phyloP scores from a whole-genome alignment of 2,329 filamentous ascomycete species.

The Trichoderma sp. region DNA sequence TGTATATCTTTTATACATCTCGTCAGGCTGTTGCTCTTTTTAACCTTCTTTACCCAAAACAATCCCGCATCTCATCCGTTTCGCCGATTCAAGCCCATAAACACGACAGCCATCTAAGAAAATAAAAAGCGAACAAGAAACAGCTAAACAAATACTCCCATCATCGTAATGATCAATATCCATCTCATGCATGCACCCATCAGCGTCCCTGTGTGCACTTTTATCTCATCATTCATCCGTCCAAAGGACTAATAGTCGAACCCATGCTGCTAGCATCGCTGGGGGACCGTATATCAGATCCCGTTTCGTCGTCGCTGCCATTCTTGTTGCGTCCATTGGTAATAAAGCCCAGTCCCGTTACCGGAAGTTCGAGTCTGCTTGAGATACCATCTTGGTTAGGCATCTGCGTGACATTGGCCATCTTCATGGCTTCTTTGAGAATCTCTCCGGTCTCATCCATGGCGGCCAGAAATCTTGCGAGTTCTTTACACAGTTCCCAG shows the following conservation, averaged over 20 bases:
- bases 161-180: not conserved
- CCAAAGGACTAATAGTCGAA: conserved; percentile 35
- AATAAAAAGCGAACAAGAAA: not conserved
- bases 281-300: conserved; percentile 40
- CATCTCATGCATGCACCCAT: not conserved
- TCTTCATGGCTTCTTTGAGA: conserved; percentile 69
- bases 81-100: conserved; percentile 12
- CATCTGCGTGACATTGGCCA: conserved; percentile 52
- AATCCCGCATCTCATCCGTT: not conserved
- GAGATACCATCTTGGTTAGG: conserved; percentile 30
- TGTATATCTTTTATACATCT: not conserved
- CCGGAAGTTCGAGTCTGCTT: conserved; percentile 37
- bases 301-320: conserved; percentile 37
- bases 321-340: conserved; percentile 35
- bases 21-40: not conserved
- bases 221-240: conserved; percentile 8
- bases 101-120: not conserved
- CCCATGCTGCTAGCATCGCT: conserved; percentile 42
- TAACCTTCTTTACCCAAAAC: not conserved
- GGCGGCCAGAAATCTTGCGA: conserved; percentile 91
- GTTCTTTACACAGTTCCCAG: conserved; percentile 94
- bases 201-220: not conserved
- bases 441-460: conserved; percentile 85
- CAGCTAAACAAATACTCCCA: not conserved
- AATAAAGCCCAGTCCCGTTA: conserved; percentile 25